Evolutionary conservation across 352 stramenopile species (phyloP).

Genomic region (Phytophthora tentaculata): DNA sequence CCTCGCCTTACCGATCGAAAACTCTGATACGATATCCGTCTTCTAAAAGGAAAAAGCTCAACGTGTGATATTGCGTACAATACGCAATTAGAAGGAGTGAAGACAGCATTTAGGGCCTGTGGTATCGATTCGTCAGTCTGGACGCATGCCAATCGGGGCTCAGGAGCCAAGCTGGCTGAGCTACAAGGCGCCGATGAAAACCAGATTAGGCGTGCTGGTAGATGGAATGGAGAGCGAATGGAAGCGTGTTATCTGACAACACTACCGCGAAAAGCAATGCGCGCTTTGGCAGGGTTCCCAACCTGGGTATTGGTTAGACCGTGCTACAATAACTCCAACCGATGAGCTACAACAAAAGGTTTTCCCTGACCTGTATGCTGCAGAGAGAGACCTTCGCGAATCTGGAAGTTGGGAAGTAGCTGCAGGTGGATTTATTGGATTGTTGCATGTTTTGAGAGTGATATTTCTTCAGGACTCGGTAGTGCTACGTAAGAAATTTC

Average conservation of each 20-base stretch:
- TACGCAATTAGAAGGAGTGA: constrained; percentile 7
- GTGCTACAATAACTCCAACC: neutral
- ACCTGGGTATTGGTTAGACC: neutral
- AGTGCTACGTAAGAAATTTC: no score
- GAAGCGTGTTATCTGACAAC: constrained; percentile 2
- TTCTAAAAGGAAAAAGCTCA: neutral
- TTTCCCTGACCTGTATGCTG: neutral
- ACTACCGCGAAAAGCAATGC: constrained; percentile 4
- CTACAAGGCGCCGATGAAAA: neutral
- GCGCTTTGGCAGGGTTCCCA: neutral
- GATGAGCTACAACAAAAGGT: neutral
- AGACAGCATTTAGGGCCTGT: neutral
- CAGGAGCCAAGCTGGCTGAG: constrained; percentile 7
- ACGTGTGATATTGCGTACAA: constrained; percentile 9
- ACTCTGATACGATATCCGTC: constrained; percentile 4
- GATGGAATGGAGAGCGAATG: constrained; percentile 3
- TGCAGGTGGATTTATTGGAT: neutral
- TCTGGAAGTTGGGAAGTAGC: neutral
- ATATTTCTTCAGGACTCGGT: no score
- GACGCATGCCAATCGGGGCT: constrained; percentile 11
- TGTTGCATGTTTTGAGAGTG: neutral
- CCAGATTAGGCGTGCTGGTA: neutral
- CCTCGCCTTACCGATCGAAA: neutral
- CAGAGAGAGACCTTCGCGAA: neutral
- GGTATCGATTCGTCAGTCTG: constrained; percentile 8